A percentile compares a stretch with the other conserved stretches of the same genome.
Conservation (phyloP, 495 filamentous ascomycete genomes). For the Penicillium taxi region DNA sequence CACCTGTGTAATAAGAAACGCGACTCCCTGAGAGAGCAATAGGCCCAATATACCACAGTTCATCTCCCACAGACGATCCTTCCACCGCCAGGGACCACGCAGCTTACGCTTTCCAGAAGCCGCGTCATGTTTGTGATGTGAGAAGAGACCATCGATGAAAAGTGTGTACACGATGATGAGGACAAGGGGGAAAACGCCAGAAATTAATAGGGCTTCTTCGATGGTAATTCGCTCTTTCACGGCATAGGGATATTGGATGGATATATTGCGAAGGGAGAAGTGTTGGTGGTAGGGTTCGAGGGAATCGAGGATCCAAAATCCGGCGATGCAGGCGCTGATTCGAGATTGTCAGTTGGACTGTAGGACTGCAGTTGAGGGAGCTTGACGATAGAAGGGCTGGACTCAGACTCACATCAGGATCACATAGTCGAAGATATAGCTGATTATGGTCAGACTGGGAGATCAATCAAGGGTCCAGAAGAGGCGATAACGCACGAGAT, state of each 20-base stretch:
- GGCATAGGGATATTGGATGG: constrained; percentile 65
- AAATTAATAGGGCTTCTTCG: constrained; percentile 46
- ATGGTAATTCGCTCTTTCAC: constrained; percentile 65
- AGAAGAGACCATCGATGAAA: constrained; percentile 60
- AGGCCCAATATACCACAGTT: constrained; percentile 74
- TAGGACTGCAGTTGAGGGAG: neutral
- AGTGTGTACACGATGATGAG: constrained; percentile 67
- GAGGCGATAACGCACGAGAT: constrained; percentile 40
- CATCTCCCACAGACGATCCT: constrained; percentile 69
- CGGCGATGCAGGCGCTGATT: constrained; percentile 39
- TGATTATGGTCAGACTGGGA: constrained; percentile 12
- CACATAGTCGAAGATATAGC: constrained; percentile 63
- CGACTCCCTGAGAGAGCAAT: constrained; percentile 53
- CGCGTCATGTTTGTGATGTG: constrained; percentile 48
- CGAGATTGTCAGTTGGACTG: neutral
- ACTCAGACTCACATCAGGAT: constrained; percentile 48
- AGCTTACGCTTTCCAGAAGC: constrained; percentile 41
- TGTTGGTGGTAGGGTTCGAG: constrained; percentile 52
- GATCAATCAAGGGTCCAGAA: neutral
- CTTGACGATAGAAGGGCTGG: constrained; percentile 18
- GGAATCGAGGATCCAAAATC: constrained; percentile 47
- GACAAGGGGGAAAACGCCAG: constrained; percentile 49
- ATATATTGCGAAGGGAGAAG: constrained; percentile 52
- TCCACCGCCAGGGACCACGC: constrained; percentile 59
- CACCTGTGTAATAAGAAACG: constrained; percentile 71